Percentiles rank a stretch among this genome's conserved stretches.
phyloP scores from a whole-genome alignment of 2,329 filamentous ascomycete genomes.

The Scytalidium sp. region DNA sequence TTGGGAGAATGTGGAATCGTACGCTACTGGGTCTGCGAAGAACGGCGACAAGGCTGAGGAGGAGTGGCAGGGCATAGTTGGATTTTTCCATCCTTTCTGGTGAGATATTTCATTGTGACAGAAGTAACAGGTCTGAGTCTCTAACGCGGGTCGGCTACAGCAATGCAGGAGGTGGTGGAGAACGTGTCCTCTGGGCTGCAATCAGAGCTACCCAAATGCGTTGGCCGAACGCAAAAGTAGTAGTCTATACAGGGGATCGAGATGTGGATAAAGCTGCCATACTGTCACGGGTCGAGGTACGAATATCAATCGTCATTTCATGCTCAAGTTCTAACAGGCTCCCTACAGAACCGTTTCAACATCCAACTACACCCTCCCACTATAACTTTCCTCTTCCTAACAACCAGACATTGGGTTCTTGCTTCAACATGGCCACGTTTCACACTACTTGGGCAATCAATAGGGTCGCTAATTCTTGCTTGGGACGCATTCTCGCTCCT shows the following conservation, averaged over 20 bases:
- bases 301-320: background rate
- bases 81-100: slow-evolving; percentile 99
- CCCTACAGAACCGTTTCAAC: slow-evolving; percentile 74
- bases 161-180: slow-evolving; percentile 93
- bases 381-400: slow-evolving; percentile 85
- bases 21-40: slow-evolving; percentile 40
- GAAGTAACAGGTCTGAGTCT: background rate
- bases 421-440: slow-evolving; percentile 87
- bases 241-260: slow-evolving; percentile 95
- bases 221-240: slow-evolving; percentile 84
- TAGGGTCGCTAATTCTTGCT: slow-evolving; percentile 83
- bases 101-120: slow-evolving; percentile 35
- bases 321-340: slow-evolving; percentile 4
- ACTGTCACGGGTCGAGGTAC: slow-evolving; percentile 70
- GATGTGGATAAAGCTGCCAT: slow-evolving; percentile 80
- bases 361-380: slow-evolving; percentile 83
- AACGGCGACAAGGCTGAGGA: slow-evolving; percentile 44
- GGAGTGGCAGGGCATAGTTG: slow-evolving; percentile 81
- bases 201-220: slow-evolving; percentile 85
- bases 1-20: slow-evolving; percentile 67
- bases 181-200: slow-evolving; percentile 94
- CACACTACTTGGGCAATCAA: slow-evolving; percentile 88
- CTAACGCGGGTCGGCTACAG: slow-evolving; percentile 39
- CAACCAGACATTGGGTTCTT: slow-evolving; percentile 81
- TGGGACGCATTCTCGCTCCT: slow-evolving; percentile 92